Base-by-base conservation (phyloP, 208 protist genomes). In the Vickermania spadyakhi region DNA sequence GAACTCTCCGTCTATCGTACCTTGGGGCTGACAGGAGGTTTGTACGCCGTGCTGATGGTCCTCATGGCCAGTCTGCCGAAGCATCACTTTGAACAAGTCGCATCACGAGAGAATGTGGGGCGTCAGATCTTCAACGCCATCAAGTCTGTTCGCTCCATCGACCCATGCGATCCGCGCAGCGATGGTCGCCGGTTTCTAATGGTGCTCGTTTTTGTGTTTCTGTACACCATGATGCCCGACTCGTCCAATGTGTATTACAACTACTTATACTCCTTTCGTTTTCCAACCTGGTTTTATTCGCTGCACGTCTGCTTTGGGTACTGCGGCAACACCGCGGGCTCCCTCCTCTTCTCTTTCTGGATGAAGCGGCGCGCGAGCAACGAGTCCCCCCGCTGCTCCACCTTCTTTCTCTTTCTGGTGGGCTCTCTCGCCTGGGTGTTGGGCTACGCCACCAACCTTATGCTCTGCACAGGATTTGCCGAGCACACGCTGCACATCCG, bases 331-430 rank as follows among this genome's bases (percentile, higher is more conserved):
- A 78, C 75, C 51, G 56, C 54, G 13, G 77, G 77, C 21, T 59
- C 72, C 49, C 71, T 70, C 56, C 56, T 77, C 54, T 83, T 77
- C 31, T 71, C 69, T 30, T 21, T 54, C 2, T 79, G 72, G 72
- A 76, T 76, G 72, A 58, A 64, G 36, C 52, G 41, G 4, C 67
- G 77, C 23, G 72, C 76, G 0, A 52, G 53, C 7, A 18, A 28
- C 51, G 62, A 65, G 5, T 62, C 50, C 14, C 7, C 28, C 3
- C 64, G 56, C 22, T 68, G 63, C 25, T 77, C 72, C 5, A 31
- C 71, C 21, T 76, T 75, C 49, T 76, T 70, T 64, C 73, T 83
- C 50, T 83, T 83, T 49, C 29, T 60, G 51, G 52, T 79, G n/a
- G 69, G 77, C 31, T 72, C 72, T 31, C 49, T 79, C 11, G 72